phyloP scores from a whole-genome alignment of 495 filamentous ascomycete species.

The Hypomontagnella submonticulosa region DNA sequence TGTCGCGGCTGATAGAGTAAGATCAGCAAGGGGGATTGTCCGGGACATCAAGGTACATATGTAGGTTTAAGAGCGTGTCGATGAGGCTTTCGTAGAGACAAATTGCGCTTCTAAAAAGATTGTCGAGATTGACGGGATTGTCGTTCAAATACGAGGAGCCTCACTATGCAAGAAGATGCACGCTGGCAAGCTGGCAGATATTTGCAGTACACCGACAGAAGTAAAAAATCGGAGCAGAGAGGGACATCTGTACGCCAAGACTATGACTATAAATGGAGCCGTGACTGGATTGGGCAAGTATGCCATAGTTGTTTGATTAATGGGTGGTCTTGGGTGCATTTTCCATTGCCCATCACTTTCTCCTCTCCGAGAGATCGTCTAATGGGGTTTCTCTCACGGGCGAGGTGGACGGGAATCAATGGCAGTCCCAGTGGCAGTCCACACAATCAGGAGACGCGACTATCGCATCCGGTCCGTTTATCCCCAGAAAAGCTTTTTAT shows the following conservation, averaged over 20 bases:
- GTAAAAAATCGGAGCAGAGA: constrained; percentile 34
- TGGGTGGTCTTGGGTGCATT: constrained; percentile 24
- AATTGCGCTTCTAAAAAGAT: constrained; percentile 16
- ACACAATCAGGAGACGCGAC: constrained; percentile 37
- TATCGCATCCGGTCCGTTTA: constrained; percentile 43
- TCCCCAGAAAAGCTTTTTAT: constrained; percentile 11
- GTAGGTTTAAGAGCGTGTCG: constrained; percentile 15
- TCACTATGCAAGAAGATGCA: constrained; percentile 28
- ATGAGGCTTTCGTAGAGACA: constrained; percentile 16
- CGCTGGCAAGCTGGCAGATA: constrained; percentile 7
- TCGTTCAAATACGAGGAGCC: constrained; percentile 45
- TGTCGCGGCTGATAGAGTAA: constrained; percentile 33
- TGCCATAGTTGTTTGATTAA: constrained; percentile 42
- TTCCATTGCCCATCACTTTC: constrained; percentile 26
- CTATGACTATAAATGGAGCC: constrained; percentile 34
- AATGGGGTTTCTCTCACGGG: constrained; percentile 32
- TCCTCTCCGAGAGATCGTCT: constrained; percentile 38
- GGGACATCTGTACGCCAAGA: no score
- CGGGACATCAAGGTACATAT: no score
- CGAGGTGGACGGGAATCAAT: constrained; percentile 25
- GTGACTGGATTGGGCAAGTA: constrained; percentile 32
- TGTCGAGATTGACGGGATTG: constrained; percentile 39
- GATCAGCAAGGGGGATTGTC: constrained; percentile 29
- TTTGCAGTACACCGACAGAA: constrained; percentile 38
- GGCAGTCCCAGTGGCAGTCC: no score